Conservation (phyloP, 306 rosid genomes). For the Citrullus mucosospermus region DNA sequence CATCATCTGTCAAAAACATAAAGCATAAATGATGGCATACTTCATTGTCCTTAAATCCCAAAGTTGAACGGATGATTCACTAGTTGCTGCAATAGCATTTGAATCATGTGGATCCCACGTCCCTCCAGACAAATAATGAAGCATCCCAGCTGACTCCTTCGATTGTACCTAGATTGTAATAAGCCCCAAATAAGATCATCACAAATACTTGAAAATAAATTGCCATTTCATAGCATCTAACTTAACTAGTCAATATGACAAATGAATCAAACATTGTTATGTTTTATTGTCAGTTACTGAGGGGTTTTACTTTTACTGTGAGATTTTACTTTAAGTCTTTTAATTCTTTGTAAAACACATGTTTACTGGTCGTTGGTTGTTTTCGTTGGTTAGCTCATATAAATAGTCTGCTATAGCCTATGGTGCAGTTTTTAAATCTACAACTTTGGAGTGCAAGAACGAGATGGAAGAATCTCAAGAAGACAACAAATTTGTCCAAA, state of each 20-base stretch:
- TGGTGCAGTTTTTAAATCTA: too few relatives aligned
- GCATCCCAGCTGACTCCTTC: constrained; percentile 68
- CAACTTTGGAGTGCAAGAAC: too few relatives aligned
- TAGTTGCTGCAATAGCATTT: constrained; percentile 72
- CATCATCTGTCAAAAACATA: not conserved
- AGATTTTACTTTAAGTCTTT: too few relatives aligned
- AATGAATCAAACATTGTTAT: not conserved
- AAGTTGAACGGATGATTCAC: constrained; percentile 74
- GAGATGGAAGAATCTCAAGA: too few relatives aligned
- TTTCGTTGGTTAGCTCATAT: too few relatives aligned
- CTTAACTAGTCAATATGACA: not conserved
- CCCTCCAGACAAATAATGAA: constrained; percentile 83
- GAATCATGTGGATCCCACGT: constrained; percentile 97
- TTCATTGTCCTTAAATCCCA: constrained; percentile 95
- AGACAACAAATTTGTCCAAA: too few relatives aligned
- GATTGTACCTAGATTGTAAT: constrained; percentile 56
- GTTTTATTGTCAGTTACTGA: too few relatives aligned
- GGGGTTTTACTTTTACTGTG: too few relatives aligned
- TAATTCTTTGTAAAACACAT: too few relatives aligned
- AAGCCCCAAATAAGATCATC: constrained; percentile 17
- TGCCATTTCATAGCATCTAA: not conserved
- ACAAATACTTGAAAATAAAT: not conserved
- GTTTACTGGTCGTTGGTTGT: too few relatives aligned
- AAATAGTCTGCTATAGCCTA: too few relatives aligned
- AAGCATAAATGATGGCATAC: constrained; percentile 33